Evolutionary conservation across 768 basidiomycete species (phyloP).

Genomic region (Leccinum pellstonianum): DNA sequence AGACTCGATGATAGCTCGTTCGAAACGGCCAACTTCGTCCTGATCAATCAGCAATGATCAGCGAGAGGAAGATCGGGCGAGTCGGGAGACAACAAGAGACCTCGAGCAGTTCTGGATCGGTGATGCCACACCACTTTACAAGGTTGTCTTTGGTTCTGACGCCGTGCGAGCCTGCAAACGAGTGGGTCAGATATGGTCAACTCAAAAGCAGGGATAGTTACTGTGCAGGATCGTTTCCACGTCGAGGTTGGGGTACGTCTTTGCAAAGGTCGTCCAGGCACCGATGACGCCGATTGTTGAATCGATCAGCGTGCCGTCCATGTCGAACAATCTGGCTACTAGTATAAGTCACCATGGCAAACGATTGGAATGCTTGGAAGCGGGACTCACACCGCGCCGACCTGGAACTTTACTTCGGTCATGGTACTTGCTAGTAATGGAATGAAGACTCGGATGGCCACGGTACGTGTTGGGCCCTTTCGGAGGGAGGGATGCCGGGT

Average conservation of each 20-base stretch:
- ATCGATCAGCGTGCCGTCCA: constrained; percentile 83
- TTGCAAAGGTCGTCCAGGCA: constrained; percentile 77
- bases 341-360: not conserved
- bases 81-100: constrained; percentile 36
- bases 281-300: constrained; percentile 80
- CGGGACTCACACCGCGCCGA: constrained; percentile 40
- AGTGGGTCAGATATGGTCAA: not conserved
- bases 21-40: constrained; percentile 77
- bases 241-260: constrained; percentile 66
- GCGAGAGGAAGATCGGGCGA: not conserved
- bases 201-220: constrained; percentile 33
- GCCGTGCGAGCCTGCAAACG: constrained; percentile 65
- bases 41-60: constrained; percentile 26
- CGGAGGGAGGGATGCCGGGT: not conserved
- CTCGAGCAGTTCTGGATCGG: constrained; percentile 66
- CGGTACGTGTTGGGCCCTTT: not conserved
- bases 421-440: constrained; percentile 22
- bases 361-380: not conserved
- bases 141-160: constrained; percentile 84
- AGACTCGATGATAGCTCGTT: constrained; percentile 69
- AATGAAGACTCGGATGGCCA: not conserved
- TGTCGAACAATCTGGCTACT: constrained; percentile 63
- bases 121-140: constrained; percentile 64
- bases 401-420: constrained; percentile 36
- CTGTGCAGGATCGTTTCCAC: constrained; percentile 61